Conservation (phyloP, 306 rosid species). For the Hippophae gyantsensis region DNA sequence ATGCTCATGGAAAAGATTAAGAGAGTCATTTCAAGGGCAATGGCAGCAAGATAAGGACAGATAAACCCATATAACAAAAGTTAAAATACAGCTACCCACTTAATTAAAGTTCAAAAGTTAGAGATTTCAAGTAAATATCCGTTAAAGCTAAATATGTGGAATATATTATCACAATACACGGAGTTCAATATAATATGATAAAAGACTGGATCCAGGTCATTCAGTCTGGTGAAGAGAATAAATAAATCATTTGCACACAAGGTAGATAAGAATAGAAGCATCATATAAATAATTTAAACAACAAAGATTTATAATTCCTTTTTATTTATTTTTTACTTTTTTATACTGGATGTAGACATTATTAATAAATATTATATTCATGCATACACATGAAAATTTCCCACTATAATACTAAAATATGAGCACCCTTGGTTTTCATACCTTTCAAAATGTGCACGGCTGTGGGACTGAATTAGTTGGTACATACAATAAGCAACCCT, state of each 20-base stretch:
- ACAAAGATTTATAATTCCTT: conserved; percentile 38
- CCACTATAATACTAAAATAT: conserved; percentile 18
- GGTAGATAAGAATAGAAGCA: conserved; percentile 56
- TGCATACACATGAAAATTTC: not conserved
- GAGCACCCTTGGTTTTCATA: conserved; percentile 43
- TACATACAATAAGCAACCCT: conserved; percentile 27
- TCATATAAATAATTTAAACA: conserved; percentile 35
- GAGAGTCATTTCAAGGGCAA: conserved; percentile 26
- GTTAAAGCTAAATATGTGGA: conserved; percentile 15
- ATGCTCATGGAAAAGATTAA: conserved; percentile 24
- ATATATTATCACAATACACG: conserved; percentile 37
- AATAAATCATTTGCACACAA: conserved; percentile 16
- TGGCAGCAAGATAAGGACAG: conserved; percentile 21
- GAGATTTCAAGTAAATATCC: conserved; percentile 5
- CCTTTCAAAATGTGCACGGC: conserved; percentile 21
- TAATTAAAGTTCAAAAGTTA: conserved; percentile 11
- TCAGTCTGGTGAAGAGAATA: conserved; percentile 33
- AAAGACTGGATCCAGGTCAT: conserved; percentile 70
- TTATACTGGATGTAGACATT: conserved; percentile 18
- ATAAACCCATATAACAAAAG: conserved; percentile 19
- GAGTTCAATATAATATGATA: conserved; percentile 18
- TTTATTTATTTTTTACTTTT: not conserved
- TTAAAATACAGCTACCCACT: not conserved
- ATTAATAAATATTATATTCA: conserved; percentile 11
- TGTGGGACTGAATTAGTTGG: conserved; percentile 23